Base-by-base conservation (phyloP, 257 asterid genomes). In the Dorcoceras hygrometricum region DNA sequence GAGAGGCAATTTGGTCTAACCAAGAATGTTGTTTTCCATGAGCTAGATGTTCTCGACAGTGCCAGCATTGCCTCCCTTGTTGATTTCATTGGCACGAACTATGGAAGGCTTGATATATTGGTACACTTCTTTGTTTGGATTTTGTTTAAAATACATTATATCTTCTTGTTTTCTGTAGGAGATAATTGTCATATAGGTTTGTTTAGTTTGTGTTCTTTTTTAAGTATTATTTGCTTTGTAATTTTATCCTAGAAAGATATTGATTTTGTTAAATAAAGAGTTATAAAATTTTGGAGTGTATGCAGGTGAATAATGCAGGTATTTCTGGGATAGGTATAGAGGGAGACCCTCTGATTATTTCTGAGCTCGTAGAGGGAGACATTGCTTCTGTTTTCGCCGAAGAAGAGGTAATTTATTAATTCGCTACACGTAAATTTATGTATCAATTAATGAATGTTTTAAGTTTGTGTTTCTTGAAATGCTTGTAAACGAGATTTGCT, bases 231-330 rank as follows among this genome's bases (percentile, higher is more conserved):
- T n/a, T n/a, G n/a, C n/a, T n/a, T n/a, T n/a, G n/a, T n/a, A n/a
- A n/a, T n/a, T n/a, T n/a, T n/a, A n/a, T n/a, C n/a, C n/a, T n/a
- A n/a, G n/a, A n/a, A n/a, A n/a, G n/a, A n/a, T n/a, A n/a, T n/a
- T n/a, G n/a, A n/a, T n/a, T n/a, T n/a, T n/a, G n/a, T n/a, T n/a
- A n/a, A n/a, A n/a, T n/a, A n/a, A n/a, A n/a, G n/a, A n/a, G n/a
- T n/a, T n/a, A n/a, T 0, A 32, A 23, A 23, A 53, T 50, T 20
- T n/a, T n/a, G 4, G 50, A 19, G 4, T 3, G 9, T 39, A 43
- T 62, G 75, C 68, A 84, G 87, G 85, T 84, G 70, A 84, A 84
- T 64, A 84, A 82, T 79, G 87, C 90, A 27, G 87, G 84, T 6
- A 28, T 69, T 51, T 0, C 2, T 29, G 90, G 90, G 63, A 25